Evolutionary conservation across 176 grass and related monocot species (phyloP), one percentile per base, ranked within the genome.

Genomic region (Avena eriantha): DNA sequence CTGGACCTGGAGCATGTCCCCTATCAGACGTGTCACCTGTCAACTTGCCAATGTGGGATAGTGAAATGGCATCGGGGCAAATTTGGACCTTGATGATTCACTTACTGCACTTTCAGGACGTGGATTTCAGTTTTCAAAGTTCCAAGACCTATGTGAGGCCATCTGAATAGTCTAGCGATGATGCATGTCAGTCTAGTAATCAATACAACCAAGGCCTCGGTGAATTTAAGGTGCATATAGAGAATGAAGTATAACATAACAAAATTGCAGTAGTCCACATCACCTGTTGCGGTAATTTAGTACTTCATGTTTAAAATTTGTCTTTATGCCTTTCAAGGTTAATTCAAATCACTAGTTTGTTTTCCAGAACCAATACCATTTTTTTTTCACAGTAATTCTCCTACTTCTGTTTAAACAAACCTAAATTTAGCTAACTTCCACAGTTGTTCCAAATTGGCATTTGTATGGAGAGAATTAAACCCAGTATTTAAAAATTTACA

Each of bases 151-250:
- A n/a, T 57, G 55, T 57, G 56, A 59, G 56, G 22, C 60, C 3
- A 4, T 24, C 12, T 12, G 24, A 26, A 64, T 64, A 64, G 24
- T 64, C 4, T 14, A 31, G 12, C 4, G 0, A 58, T 64, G 22
- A 63, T 63, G 59, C 59, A 63, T 63, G 59, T 63, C 26, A 63
- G 10, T 63, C 59, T 73, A 76, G 22, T 13, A 75, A 76, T 58
- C 49, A 45, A 23, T 72, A 73, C 43, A 48, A 73, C 21, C 21
- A 22, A 76, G 17, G 12, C 57, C 11, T 69, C 7, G 48, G 8
- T 46, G 55, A 85, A 88, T 36, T 88, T 47, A 48, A 64, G 56
- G n/a, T 82, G 48, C 22, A 18, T 23, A 50, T 46, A 80, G 54
- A 86, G 23, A 80, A 65, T 66, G 43, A 29, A 80, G 9, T 60